Base-by-base conservation (phyloP, 208 protist species). In the Crithidia bombi region DNA sequence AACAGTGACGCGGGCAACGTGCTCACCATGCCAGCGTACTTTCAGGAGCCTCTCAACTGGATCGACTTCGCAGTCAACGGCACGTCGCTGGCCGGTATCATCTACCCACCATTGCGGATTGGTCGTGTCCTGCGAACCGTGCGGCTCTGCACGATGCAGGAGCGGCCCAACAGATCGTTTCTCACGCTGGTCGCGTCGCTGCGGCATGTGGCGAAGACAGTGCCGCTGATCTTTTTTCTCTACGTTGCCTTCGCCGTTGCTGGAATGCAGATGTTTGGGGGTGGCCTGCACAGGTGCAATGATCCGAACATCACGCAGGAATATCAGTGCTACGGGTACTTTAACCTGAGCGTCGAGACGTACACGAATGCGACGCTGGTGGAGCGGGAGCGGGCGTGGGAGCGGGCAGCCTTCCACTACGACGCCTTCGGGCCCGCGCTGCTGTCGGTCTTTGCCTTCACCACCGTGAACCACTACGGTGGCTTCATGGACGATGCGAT, bases 401-500 rank as follows among this genome's bases (percentile, higher is more conserved):
- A 55, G 25, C 54, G 44, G 10, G 26, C 52, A 2, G 47, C 47
- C 5, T 84, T 84, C 51, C 67, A 73, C 57, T 92, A 86, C 52
- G 79, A 92, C 44, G 66, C 87, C 55, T 82, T 95, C 61, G 85
- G 77, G 0, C 55, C 74, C 0, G 75, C 83, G 12, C 58, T 93
- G 26, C 66, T 95, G 25, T 83, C 83, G 2, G 74, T 93, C 14
- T 82, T 93, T 66, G 68, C 56, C 7, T n/a, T 90, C 23, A 66
- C 73, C 3, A 73, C 73, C 1, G 57, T 46, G 5, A 79, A 81
- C 41, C 74, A 86, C 59, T 95, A 88, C 87, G 73, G 79, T 3
- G 26, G 36, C 15, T 79, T 87, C 33, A 91, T 92, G 85, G 67
- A 69, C 44, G 59, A 61, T 5, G 81, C 44, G 25, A 89, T 91